Conservation (phyloP, 371 early-diverging fungal genomes). For the Cladochytrium tenue region DNA sequence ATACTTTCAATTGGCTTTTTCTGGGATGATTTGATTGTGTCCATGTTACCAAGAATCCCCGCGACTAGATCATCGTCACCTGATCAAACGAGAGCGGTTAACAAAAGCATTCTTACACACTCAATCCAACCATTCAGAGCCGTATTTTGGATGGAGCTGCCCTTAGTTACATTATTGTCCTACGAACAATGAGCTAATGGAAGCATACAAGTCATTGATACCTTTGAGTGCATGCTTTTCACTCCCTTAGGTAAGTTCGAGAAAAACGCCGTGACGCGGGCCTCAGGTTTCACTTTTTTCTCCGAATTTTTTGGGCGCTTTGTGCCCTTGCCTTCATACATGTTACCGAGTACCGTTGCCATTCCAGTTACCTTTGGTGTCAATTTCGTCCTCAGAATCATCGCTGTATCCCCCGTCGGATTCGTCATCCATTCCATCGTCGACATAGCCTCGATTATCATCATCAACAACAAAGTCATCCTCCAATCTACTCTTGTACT, state of each 20-base stretch:
- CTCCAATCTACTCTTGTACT: constrained; percentile 46
- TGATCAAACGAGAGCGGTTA: constrained; percentile 13
- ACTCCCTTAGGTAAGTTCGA: constrained; percentile 12
- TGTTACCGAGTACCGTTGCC: not conserved
- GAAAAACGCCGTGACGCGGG: constrained; percentile 31
- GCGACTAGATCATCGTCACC: not conserved
- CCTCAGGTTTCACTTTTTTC: constrained; percentile 19
- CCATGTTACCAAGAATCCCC: too few species aligned
- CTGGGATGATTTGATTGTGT: too few species aligned
- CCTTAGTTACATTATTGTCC: not conserved
- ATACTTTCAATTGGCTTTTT: too few species aligned
- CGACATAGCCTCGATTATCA: constrained; percentile 81
- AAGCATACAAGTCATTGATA: not conserved
- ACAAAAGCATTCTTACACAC: constrained; percentile 1
- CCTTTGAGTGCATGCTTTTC: constrained; percentile 3
- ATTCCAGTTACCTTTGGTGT: not conserved
- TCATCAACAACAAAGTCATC: constrained; percentile 84
- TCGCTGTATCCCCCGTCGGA: constrained; percentile 30
- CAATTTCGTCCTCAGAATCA: constrained; percentile 24
- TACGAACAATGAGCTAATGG: not conserved
- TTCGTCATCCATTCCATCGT: constrained; percentile 64
- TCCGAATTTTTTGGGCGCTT: constrained; percentile 8
- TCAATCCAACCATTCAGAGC: not conserved
- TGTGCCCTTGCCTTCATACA: constrained; percentile 6
- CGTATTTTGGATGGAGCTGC: not conserved